Evolutionary conservation across 805 yeast species (phyloP).

Genomic region (Schizosaccharomyces octosporus): DNA sequence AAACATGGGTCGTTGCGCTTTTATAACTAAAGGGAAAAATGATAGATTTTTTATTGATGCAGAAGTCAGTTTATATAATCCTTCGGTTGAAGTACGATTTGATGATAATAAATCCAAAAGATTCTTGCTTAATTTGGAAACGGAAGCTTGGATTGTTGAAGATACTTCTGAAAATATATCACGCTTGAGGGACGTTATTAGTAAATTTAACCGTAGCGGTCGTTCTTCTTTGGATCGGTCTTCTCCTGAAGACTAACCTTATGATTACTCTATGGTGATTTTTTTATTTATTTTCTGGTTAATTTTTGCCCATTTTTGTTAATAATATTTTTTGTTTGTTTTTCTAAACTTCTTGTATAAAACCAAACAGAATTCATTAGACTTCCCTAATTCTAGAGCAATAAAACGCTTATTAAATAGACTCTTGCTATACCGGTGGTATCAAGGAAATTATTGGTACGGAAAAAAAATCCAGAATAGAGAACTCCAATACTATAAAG

Average conservation of each 20-base stretch:
- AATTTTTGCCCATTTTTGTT: too few species aligned
- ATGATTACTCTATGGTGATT: too few species aligned
- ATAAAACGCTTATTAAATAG: background rate
- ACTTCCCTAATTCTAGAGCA: background rate
- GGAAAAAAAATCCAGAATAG: background rate
- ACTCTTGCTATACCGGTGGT: background rate
- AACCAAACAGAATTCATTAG: too few species aligned
- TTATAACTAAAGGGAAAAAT: background rate
- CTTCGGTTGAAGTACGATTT: background rate
- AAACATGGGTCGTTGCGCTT: background rate
- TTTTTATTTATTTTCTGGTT: too few species aligned
- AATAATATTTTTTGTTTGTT: too few species aligned
- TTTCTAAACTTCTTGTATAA: too few species aligned
- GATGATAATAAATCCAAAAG: background rate
- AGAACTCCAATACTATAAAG: background rate
- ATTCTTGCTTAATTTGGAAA: background rate
- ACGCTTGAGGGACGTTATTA: background rate
- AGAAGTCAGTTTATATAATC: background rate
- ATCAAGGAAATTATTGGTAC: background rate
- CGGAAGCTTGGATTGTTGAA: background rate
- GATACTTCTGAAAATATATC: background rate
- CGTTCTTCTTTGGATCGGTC: background rate
- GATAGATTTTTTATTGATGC: background rate
- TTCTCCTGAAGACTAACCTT: background rate
- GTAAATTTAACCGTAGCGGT: background rate